phyloP scores from a whole-genome alignment of 257 asterid species.

The Fraxinus anomala region DNA sequence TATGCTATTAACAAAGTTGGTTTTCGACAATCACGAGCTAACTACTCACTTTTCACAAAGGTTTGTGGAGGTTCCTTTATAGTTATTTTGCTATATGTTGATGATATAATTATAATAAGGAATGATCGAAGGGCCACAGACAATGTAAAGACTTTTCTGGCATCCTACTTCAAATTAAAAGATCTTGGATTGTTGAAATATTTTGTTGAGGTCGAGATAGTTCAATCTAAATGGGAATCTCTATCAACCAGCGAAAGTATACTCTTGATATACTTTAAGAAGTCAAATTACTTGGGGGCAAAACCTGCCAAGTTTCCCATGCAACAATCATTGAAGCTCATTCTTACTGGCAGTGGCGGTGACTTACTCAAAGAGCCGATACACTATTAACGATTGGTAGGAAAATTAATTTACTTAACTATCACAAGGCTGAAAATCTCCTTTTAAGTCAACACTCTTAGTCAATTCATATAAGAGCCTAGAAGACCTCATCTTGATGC shows the following conservation, averaged over 20 bases:
- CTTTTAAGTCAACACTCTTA: too few species aligned
- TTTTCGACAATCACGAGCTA: background rate
- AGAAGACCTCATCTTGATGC: too few species aligned
- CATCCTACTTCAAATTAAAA: too few species aligned
- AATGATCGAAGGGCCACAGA: background rate
- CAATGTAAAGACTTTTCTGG: background rate
- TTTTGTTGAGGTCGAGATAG: background rate
- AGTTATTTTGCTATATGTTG: background rate
- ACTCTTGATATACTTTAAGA: background rate
- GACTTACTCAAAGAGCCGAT: background rate
- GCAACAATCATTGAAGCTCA: background rate
- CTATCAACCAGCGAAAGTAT: background rate
- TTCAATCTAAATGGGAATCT: background rate
- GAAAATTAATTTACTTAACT: too few species aligned
- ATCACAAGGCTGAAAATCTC: too few species aligned
- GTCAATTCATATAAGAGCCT: too few species aligned
- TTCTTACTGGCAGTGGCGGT: background rate
- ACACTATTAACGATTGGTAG: background rate
- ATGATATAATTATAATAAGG: background rate
- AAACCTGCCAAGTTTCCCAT: background rate
- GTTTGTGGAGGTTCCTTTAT: background rate
- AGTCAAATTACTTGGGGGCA: background rate
- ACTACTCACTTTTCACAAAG: background rate
- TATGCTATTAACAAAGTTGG: background rate
- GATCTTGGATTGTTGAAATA: too few species aligned